Percentiles rank a stretch among this genome's conserved stretches.
These are phyloP conservation scores for Kalmanozyma brasiliensis DNA, from an alignment of 1,284 basidiomycete species.

Conservation along the genomic window DNA sequence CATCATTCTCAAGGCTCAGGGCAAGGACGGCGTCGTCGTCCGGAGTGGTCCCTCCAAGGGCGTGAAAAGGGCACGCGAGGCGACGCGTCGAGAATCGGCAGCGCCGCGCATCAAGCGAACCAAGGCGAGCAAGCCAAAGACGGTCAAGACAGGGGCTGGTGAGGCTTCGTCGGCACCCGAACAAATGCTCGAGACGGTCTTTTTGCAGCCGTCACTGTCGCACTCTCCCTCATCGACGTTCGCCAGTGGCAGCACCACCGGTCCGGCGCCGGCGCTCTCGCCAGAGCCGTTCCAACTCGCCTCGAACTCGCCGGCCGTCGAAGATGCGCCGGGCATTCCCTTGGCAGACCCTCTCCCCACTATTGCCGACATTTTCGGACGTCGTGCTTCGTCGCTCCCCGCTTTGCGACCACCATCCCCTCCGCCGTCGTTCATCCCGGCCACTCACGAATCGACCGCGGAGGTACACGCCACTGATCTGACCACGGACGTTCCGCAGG, in stretches of 20 bases:
- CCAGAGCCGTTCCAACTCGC: constrained; percentile 19
- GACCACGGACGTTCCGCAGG: not conserved
- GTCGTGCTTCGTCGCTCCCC: constrained; percentile 28
- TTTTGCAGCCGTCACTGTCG: constrained; percentile 28
- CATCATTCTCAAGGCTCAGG: constrained; percentile 56
- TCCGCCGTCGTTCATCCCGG: constrained; percentile 6
- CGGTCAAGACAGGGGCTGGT: not conserved
- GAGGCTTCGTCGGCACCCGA: not conserved
- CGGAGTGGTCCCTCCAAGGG: constrained; percentile 15
- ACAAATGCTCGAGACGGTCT: constrained; percentile 29
- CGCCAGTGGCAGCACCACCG: not conserved
- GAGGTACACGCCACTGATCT: not conserved
- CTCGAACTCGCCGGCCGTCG: constrained; percentile 12
- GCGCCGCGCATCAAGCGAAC: constrained; percentile 10
- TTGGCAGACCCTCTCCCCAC: not conserved
- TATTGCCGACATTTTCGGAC: constrained; percentile 5
- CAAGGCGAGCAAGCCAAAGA: not conserved
- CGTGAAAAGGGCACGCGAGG: constrained; percentile 26
- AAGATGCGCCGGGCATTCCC: not conserved
- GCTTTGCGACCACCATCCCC: constrained; percentile 17
- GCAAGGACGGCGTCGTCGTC: constrained; percentile 43
- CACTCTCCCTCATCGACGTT: constrained; percentile 9
- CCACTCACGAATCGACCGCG: not conserved
- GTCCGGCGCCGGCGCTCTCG: constrained; percentile 3
- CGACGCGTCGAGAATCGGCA: constrained; percentile 6